Conservation (phyloP, 129 eudicot genomes). For the Smallanthus sonchifolius region DNA sequence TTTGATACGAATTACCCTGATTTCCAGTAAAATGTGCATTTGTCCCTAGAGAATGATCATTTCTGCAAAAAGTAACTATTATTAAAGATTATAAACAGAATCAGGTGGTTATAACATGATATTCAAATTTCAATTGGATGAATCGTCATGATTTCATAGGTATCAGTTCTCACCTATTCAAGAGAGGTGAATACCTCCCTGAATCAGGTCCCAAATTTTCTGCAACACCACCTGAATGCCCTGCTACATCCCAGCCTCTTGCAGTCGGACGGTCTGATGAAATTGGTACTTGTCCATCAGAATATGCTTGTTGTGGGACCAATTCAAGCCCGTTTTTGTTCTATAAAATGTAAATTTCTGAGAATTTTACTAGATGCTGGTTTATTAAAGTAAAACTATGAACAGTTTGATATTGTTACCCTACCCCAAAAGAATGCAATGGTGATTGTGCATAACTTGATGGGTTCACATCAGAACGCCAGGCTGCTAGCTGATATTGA, state of each 20-base stretch:
- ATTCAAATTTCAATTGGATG: not conserved
- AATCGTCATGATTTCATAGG: not conserved
- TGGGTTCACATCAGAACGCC: slow-evolving; percentile 60
- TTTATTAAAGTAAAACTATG: slow-evolving; percentile 4
- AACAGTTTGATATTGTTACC: slow-evolving; percentile 21
- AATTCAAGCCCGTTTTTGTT: slow-evolving; percentile 77
- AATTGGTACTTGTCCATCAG: slow-evolving; percentile 44
- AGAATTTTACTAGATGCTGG: not conserved
- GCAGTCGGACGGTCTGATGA: slow-evolving; percentile 46
- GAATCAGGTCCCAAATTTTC: slow-evolving; percentile 45
- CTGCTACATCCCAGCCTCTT: slow-evolving; percentile 60
- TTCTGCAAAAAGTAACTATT: slow-evolving; percentile 39
- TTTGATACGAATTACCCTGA: slow-evolving; percentile 32
- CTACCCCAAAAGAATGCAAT: slow-evolving; percentile 56
- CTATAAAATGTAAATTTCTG: slow-evolving; percentile 16
- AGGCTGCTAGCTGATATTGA: slow-evolving; percentile 82
- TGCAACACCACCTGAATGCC: slow-evolving; percentile 36
- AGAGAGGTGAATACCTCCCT: slow-evolving; percentile 58
- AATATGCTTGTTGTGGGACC: slow-evolving; percentile 70
- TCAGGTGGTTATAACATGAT: not conserved
- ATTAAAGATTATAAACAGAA: not conserved
- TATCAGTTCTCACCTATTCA: slow-evolving; percentile 60
- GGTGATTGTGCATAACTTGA: slow-evolving; percentile 64
- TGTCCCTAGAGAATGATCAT: slow-evolving; percentile 34
- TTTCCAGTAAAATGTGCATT: slow-evolving; percentile 30